phyloP scores from a whole-genome alignment of 768 basidiomycete species.

The Chlorophyllum brunneum region DNA sequence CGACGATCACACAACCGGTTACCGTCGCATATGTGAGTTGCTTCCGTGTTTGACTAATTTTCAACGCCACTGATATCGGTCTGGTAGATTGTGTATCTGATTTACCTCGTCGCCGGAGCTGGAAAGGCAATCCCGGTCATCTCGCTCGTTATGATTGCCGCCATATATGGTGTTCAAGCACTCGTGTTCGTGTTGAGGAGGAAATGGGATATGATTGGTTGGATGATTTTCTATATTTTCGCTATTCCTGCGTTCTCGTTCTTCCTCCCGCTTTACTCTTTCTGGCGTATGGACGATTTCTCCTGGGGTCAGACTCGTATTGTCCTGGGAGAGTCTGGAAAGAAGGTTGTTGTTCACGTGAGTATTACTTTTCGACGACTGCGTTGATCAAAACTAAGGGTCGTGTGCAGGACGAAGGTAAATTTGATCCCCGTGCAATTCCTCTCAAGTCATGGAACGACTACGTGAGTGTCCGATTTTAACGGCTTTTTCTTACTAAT shows the following conservation, averaged over 20 bases:
- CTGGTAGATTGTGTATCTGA: conserved; percentile 77
- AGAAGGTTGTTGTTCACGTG: conserved; percentile 94
- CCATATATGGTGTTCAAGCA: conserved; percentile 92
- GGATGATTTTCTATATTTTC: conserved; percentile 95
- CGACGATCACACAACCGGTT: conserved; percentile 80
- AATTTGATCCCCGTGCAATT: conserved; percentile 90
- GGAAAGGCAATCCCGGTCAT: conserved; percentile 69
- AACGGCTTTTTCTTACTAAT: background rate
- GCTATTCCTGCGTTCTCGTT: conserved; percentile 94
- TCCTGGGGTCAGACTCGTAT: conserved; percentile 93
- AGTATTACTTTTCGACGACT: conserved; percentile 23
- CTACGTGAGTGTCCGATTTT: conserved; percentile 54
- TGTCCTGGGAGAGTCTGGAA: conserved; percentile 91
- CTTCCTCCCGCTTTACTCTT: conserved; percentile 89
- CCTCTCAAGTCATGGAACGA: conserved; percentile 97
- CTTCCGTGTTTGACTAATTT: conserved; percentile 9
- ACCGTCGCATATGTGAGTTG: conserved; percentile 82
- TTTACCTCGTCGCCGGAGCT: conserved; percentile 71
- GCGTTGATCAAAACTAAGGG: conserved; percentile 10
- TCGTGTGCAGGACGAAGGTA: conserved; percentile 81
- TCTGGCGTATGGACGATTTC: conserved; percentile 99
- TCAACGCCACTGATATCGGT: background rate
- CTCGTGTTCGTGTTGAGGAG: conserved; percentile 87
- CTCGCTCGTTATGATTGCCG: conserved; percentile 89
- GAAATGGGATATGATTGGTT: conserved; percentile 98